Evolutionary conservation across 805 yeast species (phyloP), one percentile per base, ranked within the genome.

Genomic region (Saccharomycopsis javanensis): DNA sequence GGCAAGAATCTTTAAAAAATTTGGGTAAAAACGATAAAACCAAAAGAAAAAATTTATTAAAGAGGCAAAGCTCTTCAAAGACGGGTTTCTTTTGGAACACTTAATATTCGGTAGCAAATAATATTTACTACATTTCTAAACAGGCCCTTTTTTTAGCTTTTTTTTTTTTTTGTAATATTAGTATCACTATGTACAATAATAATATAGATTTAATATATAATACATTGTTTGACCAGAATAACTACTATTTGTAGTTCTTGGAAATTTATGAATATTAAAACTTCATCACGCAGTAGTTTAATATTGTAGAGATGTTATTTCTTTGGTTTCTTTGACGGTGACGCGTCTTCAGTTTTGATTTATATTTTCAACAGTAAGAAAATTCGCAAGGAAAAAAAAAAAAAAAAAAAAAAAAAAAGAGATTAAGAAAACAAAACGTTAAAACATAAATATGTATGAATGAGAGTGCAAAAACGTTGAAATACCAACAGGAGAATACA

Each of bases 1-100:
- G 92, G 56, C 74, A 71, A 57, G 77, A 75, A 62, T 68, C 72
- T 15, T 70, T 73, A 46, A 63, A 66, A 50, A 64, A 72, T 54
- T 25, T 42, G 10, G 48, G 48, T 18, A 42, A 42, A 42, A 64
- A 72, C 54, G 71, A 71, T 62, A 70, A 69, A 60, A 70, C 69
- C 52, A 61, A 63, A 5, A 34, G 37, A 27, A 56, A 54, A 51
- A 38, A 54, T 7, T 46, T 54, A 16, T 25, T 51, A 10, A 55
- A 33, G 33, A 42, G 38, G 34, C 50, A 38, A 35, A 31, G 57
- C 13, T 18, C 46, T 2, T 55, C 56, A 35, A 58, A 58, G 33
- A 53, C 53, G 2, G 61, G 61, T 15, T 55, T 28, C 23, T 59
- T 59, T 38, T 59, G 61, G 61, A 56, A 54, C 35, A 55, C 48